Conservation (phyloP, 2,329 filamentous ascomycete species). For the Calonectria crousiana region DNA sequence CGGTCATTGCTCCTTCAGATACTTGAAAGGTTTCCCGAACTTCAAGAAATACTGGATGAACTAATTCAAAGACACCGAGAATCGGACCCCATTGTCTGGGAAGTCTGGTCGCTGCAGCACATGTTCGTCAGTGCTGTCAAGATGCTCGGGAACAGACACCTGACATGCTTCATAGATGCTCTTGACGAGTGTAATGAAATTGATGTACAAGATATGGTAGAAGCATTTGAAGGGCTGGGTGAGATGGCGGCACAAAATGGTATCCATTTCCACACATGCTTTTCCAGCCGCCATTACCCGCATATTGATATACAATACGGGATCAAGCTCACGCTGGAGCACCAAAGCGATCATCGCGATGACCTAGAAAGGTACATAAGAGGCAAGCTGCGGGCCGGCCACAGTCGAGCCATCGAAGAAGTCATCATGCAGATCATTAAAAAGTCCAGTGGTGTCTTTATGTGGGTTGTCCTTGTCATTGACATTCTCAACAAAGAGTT, state of each 20-base stretch:
- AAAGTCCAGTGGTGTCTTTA: conserved; percentile 57
- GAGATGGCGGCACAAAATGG: conserved; percentile 35
- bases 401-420: neutral
- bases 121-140: neutral
- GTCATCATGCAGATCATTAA: conserved; percentile 42
- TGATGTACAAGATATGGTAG: conserved; percentile 56
- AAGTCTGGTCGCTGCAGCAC: neutral
- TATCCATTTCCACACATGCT: conserved; percentile 50
- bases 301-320: conserved; percentile 50
- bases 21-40: neutral
- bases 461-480: conserved; percentile 57
- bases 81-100: neutral
- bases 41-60: neutral
- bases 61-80: neutral
- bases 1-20: neutral
- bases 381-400: neutral
- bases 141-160: rapidly evolving
- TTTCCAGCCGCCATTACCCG: conserved; percentile 63
- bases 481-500: conserved; percentile 53
- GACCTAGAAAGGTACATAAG: conserved; percentile 44
- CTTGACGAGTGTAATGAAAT: conserved; percentile 57
- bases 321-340: conserved; percentile 42
- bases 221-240: conserved; percentile 54
- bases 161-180: conserved; percentile 49
- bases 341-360: conserved; percentile 34